phyloP scores from a whole-genome alignment of 495 filamentous ascomycete species.

The Annulohypoxylon nitens region DNA sequence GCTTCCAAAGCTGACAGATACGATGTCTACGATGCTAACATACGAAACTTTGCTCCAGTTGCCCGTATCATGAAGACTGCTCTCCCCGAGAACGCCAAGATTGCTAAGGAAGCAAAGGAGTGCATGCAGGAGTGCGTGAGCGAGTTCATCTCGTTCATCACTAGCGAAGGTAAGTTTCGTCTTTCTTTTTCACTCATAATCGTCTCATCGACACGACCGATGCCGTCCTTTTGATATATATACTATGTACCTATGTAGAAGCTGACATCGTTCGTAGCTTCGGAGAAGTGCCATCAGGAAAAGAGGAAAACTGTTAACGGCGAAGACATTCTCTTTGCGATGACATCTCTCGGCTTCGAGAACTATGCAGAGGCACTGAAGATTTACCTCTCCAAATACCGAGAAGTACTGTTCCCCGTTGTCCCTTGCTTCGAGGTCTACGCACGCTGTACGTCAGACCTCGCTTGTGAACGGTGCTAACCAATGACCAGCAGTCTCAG shows the following conservation, averaged over 20 bases:
- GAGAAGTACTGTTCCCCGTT: constrained; percentile 79
- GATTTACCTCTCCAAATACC: constrained; percentile 97
- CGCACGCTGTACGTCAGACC: constrained; percentile 15
- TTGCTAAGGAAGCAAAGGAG: constrained; percentile 98
- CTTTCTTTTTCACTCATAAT: constrained; percentile 21
- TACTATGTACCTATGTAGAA: constrained; percentile 17
- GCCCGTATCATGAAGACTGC: constrained; percentile 99
- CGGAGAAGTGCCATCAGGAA: constrained; percentile 99
- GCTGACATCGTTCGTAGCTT: constrained; percentile 72
- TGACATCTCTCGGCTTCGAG: constrained; percentile 98
- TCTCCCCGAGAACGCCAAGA: constrained; percentile 97
- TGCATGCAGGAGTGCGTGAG: constrained; percentile 99
- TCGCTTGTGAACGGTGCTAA: constrained; percentile 51
- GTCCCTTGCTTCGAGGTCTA: constrained; percentile 35
- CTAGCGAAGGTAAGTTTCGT: constrained; percentile 83
- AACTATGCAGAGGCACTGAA: constrained; percentile 98
- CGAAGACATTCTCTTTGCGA: constrained; percentile 97
- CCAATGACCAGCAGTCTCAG: constrained; percentile 71
- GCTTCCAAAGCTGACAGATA: constrained; percentile 62
- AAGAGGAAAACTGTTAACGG: constrained; percentile 99
- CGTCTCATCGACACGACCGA: constrained; percentile 32
- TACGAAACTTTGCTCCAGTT: constrained; percentile 89
- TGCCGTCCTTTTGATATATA: constrained; percentile 29
- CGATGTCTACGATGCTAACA: constrained; percentile 83
- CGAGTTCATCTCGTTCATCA: constrained; percentile 99